Conservation (phyloP, 2,329 filamentous ascomycete species). For the Cladorrhinum sp. region DNA sequence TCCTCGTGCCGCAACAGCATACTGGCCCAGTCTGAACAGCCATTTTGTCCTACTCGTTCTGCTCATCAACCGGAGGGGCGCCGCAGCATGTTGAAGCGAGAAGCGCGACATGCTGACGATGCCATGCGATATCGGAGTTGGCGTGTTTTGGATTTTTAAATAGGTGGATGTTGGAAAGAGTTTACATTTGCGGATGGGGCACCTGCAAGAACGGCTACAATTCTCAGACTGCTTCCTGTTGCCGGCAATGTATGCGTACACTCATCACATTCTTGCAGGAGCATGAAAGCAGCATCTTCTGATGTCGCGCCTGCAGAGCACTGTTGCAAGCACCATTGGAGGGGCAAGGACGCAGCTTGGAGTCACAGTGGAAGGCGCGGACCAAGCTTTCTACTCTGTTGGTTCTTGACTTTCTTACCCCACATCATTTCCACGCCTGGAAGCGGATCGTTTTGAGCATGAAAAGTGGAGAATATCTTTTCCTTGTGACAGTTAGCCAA, state of each 20-base stretch:
- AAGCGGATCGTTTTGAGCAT: not conserved
- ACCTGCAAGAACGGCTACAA: not conserved
- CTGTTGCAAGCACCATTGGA: not conserved
- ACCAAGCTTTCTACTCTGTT: not conserved
- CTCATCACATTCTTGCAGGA: not conserved
- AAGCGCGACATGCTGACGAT: conserved; percentile 27
- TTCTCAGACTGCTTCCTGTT: not conserved
- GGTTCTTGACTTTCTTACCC: not conserved
- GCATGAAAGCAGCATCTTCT: not conserved
- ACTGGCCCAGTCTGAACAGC: conserved; percentile 5
- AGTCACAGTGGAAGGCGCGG: not conserved
- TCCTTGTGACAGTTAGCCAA: not conserved
- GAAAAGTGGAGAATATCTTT: not conserved
- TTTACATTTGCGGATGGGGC: not conserved
- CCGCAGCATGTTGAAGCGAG: conserved; percentile 27
- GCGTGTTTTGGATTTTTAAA: not conserved
- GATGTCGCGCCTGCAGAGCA: not conserved
- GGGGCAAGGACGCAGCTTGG: not conserved
- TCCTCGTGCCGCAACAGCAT: conserved; percentile 13
- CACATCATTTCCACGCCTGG: not conserved
- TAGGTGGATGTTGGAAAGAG: not conserved
- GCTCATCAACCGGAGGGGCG: conserved; percentile 25
- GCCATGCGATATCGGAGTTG: conserved; percentile 25
- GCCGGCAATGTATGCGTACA: not conserved
- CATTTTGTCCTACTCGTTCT: conserved; percentile 8